Evolutionary conservation across 371 early-diverging fungal species (phyloP).

Genomic region (Saksenaea vasiformis): DNA sequence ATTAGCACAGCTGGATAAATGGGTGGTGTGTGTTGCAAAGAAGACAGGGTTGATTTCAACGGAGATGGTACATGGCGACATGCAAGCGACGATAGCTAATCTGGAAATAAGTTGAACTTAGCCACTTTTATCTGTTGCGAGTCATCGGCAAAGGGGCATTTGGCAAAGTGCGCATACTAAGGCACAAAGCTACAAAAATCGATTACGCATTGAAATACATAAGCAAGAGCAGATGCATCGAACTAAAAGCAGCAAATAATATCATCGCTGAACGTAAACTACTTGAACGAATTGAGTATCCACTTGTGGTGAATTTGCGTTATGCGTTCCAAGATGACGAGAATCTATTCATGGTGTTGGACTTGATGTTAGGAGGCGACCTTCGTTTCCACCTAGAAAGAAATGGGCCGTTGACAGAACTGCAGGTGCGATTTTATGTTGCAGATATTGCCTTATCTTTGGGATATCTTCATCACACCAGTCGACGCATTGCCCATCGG

Average conservation of each 20-base stretch:
- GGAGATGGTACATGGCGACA: constrained; percentile 35
- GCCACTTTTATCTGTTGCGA: constrained; percentile 64
- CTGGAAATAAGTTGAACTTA: constrained; percentile 43
- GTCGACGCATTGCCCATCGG: constrained; percentile 55
- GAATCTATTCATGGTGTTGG: constrained; percentile 74
- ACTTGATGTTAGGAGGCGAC: constrained; percentile 85
- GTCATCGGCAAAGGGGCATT: constrained; percentile 73
- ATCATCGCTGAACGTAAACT: constrained; percentile 55
- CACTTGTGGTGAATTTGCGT: constrained; percentile 63
- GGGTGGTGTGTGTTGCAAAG: constrained; percentile 59
- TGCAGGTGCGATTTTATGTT: constrained; percentile 70
- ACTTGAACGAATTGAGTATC: constrained; percentile 45
- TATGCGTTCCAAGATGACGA: constrained; percentile 82
- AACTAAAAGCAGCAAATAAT: constrained; percentile 48
- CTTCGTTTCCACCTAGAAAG: constrained; percentile 74
- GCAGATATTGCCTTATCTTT: constrained; percentile 76
- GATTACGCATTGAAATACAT: constrained; percentile 62
- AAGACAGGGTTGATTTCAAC: constrained; percentile 50
- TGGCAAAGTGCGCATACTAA: constrained; percentile 81
- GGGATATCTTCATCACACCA: constrained; percentile 63
- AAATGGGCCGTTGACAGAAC: constrained; percentile 59
- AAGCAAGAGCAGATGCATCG: constrained; percentile 52
- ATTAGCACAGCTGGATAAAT: constrained; percentile 17
- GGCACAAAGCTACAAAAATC: constrained; percentile 66
- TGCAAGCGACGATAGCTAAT: neutral